A percentile compares a stretch with the other conserved stretches of the same genome.
phyloP scores from a whole-genome alignment of 306 rosid species.

The Cucumis sativus region DNA sequence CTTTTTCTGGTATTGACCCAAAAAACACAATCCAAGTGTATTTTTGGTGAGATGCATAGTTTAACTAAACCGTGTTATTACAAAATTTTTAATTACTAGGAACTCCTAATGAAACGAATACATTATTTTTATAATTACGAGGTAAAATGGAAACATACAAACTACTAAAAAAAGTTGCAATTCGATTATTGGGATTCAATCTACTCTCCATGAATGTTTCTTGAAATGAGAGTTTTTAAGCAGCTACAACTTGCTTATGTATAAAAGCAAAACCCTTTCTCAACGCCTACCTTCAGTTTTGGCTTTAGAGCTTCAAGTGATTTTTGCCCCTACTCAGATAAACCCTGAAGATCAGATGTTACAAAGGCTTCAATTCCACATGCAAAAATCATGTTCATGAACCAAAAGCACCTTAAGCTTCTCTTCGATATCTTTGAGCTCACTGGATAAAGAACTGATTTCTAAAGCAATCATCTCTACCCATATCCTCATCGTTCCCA shows the following conservation, averaged over 20 bases:
- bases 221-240: slow-evolving; percentile 15
- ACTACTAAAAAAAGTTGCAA: background rate
- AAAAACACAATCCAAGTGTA: background rate
- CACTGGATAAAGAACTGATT: slow-evolving; percentile 44
- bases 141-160: background rate
- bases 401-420: slow-evolving; percentile 40
- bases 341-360: slow-evolving; percentile 74
- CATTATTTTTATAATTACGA: slow-evolving; percentile 11
- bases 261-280: slow-evolving; percentile 78
- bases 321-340: slow-evolving; percentile 80
- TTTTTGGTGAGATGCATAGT: background rate
- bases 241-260: slow-evolving; percentile 51
- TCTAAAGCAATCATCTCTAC: slow-evolving; percentile 73
- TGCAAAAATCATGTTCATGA: background rate
- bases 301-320: slow-evolving; percentile 86
- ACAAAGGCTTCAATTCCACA: slow-evolving; percentile 62
- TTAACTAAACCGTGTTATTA: slow-evolving; percentile 28
- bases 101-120: slow-evolving; percentile 3
- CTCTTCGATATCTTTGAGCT: slow-evolving; percentile 59
- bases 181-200: background rate
- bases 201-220: background rate
- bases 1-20: background rate
- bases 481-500: slow-evolving; percentile 84
- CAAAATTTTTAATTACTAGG: slow-evolving; percentile 17
- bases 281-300: slow-evolving; percentile 87